Conservation (phyloP, 257 asterid genomes). For the Solanum etuberosum region DNA sequence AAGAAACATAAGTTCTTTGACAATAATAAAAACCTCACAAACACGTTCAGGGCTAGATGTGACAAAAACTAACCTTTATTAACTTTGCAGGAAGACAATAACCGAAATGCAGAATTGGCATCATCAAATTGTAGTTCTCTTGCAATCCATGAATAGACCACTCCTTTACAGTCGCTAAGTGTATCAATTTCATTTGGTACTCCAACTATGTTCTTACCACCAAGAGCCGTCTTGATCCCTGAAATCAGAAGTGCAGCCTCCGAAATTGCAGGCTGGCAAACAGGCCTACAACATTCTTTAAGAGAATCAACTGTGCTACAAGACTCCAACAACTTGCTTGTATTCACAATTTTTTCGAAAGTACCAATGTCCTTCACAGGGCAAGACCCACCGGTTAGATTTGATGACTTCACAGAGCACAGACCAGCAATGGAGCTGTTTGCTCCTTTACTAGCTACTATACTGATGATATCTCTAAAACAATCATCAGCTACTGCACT, state of each 20-base stretch:
- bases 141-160: constrained; percentile 78
- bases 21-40: neutral
- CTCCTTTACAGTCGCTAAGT: constrained; percentile 78
- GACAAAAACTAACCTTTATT: constrained; percentile 55
- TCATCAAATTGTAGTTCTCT: constrained; percentile 63
- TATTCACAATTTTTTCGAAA: constrained; percentile 74
- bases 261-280: constrained; percentile 78
- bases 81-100: constrained; percentile 90
- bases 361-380: constrained; percentile 72
- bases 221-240: constrained; percentile 35
- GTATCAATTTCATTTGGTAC: constrained; percentile 35
- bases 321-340: constrained; percentile 76
- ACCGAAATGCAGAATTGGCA: constrained; percentile 71
- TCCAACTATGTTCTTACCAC: constrained; percentile 45
- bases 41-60: neutral
- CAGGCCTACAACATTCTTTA: constrained; percentile 92
- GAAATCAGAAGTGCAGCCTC: constrained; percentile 77
- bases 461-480: constrained; percentile 87
- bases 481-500: constrained; percentile 83
- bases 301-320: constrained; percentile 81
- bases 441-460: constrained; percentile 90
- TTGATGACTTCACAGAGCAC: constrained; percentile 62
- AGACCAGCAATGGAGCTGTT: constrained; percentile 62
- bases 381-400: constrained; percentile 93
- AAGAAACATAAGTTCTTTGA: neutral